These are phyloP conservation scores for Piromyces sp. DNA, from an alignment of 192 early-diverging fungal species.

Conservation along the genomic window DNA sequence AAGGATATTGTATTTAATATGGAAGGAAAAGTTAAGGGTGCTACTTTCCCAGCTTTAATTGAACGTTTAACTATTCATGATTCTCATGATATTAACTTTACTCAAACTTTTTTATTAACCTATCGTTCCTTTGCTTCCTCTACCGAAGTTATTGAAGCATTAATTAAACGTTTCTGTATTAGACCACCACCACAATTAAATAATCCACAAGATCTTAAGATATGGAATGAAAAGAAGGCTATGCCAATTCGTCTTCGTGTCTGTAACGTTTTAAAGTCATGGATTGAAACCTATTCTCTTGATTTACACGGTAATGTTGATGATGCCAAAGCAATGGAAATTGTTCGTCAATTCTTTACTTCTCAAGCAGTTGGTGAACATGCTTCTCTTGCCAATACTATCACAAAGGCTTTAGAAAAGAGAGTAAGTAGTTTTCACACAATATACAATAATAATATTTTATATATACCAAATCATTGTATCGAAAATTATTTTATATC, in stretches of 20 bases:
- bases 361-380: conserved; percentile 2
- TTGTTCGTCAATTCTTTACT: background rate
- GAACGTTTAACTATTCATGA: conserved; percentile 85
- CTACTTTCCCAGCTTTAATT: conserved; percentile 64
- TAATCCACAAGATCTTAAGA: conserved; percentile 32
- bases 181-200: conserved; percentile 47
- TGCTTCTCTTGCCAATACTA: background rate
- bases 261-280: conserved; percentile 86
- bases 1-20: conserved; percentile 65
- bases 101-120: conserved; percentile 75
- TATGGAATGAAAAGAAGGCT: conserved; percentile 74
- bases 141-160: conserved; percentile 49
- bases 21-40: conserved; percentile 80
- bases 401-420: background rate
- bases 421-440: background rate
- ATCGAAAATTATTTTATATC: too few species aligned
- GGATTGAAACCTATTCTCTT: conserved; percentile 80
- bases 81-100: conserved; percentile 59
- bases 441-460: too few species aligned
- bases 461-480: too few species aligned
- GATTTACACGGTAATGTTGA: conserved; percentile 60
- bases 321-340: conserved; percentile 30
- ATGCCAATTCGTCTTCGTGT: conserved; percentile 80
- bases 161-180: conserved; percentile 64
- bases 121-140: conserved; percentile 84